phyloP scores from a whole-genome alignment of 1,284 basidiomycete species.

The Rhodotorula sp. region DNA sequence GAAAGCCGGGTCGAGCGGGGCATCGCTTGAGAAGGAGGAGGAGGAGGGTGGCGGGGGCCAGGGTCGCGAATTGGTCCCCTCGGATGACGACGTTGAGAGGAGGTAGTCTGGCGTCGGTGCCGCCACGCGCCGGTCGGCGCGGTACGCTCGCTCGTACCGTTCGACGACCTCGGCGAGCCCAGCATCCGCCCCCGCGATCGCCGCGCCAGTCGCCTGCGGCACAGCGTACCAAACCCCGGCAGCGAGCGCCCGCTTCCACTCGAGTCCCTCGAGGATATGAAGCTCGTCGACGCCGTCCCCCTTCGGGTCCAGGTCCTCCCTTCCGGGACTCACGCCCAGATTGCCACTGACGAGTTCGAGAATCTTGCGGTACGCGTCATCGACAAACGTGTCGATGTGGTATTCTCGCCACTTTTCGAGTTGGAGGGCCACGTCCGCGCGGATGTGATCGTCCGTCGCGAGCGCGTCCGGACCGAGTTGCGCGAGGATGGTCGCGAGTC shows the following conservation, averaged over 20 bases:
- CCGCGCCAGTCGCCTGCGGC: constrained; percentile 65
- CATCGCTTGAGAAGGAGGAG: not conserved
- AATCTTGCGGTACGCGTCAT: constrained; percentile 68
- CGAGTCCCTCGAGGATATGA: constrained; percentile 72
- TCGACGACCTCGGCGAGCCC: constrained; percentile 61
- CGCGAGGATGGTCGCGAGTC: constrained; percentile 86
- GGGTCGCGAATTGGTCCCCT: constrained; percentile 48
- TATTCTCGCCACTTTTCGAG: constrained; percentile 80
- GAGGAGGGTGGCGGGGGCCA: not conserved
- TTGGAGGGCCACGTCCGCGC: constrained; percentile 70
- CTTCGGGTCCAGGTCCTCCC: constrained; percentile 51
- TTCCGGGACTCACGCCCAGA: constrained; percentile 63
- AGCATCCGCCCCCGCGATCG: not conserved
- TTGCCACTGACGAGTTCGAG: constrained; percentile 85
- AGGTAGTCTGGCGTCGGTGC: constrained; percentile 70
- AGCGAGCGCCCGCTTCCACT: constrained; percentile 94
- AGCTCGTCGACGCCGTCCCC: constrained; percentile 61
- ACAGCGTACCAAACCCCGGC: constrained; percentile 86
- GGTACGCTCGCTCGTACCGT: constrained; percentile 58
- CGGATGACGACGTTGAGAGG: constrained; percentile 33
- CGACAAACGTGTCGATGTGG: constrained; percentile 67
- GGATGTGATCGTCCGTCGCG: constrained; percentile 54
- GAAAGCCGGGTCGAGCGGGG: constrained; percentile 68
- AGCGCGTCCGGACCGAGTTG: constrained; percentile 72
- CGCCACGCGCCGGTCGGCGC: constrained; percentile 45